These are phyloP conservation scores for Pythium aristosporum DNA, from an alignment of 352 stramenopile species.

Conservation along the genomic window DNA sequence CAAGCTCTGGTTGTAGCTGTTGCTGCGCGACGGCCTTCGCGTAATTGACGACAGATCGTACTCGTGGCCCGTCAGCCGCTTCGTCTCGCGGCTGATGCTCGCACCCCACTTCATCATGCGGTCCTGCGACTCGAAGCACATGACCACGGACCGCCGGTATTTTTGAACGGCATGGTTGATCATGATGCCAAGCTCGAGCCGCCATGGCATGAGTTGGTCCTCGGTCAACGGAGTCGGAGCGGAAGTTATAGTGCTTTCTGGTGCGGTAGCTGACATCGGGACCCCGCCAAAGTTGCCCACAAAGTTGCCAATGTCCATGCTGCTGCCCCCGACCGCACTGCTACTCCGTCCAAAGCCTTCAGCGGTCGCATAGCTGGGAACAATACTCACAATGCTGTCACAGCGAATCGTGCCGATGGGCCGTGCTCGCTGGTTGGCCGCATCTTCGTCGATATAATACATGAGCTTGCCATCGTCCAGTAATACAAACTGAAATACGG, in stretches of 20 bases:
- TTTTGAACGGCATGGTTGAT: slow-evolving; percentile 54
- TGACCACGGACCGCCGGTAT: slow-evolving; percentile 73
- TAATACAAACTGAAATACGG: slow-evolving; percentile 68
- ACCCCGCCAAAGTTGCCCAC: slow-evolving; percentile 24
- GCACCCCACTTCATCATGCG: slow-evolving; percentile 89
- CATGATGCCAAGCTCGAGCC: slow-evolving; percentile 69
- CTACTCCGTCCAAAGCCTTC: slow-evolving; percentile 16
- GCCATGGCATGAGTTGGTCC: slow-evolving; percentile 72
- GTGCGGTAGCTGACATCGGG: neutral
- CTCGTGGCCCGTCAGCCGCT: slow-evolving; percentile 77
- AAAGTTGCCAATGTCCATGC: slow-evolving; percentile 6
- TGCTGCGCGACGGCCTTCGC: slow-evolving; percentile 55
- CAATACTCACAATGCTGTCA: slow-evolving; percentile 79
- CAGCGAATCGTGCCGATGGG: slow-evolving; percentile 81
- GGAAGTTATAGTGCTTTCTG: neutral
- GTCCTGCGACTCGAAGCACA: slow-evolving; percentile 76
- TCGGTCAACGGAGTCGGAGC: slow-evolving; percentile 11
- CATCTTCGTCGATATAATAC: slow-evolving; percentile 65
- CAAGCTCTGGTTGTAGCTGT: slow-evolving; percentile 52
- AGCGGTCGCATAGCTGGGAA: slow-evolving; percentile 63
- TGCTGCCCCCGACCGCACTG: neutral
- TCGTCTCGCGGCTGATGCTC: slow-evolving; percentile 71
- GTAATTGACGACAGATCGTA: slow-evolving; percentile 80
- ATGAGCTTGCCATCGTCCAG: slow-evolving; percentile 81
- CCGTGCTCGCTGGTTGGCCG: slow-evolving; percentile 52